phyloP scores from a whole-genome alignment of 768 basidiomycete species.

The Boletus sp. region DNA sequence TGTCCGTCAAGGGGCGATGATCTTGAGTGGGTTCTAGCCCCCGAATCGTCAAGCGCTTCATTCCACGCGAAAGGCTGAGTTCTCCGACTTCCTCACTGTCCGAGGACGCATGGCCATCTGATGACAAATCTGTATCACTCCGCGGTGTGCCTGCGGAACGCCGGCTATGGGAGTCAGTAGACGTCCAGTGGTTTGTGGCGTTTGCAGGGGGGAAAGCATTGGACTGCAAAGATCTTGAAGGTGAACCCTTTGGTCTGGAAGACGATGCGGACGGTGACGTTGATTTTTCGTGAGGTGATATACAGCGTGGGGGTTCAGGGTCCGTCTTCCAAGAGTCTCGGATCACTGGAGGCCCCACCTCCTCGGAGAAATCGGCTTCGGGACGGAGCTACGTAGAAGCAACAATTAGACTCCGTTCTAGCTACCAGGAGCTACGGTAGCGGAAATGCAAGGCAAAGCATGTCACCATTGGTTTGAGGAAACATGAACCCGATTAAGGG shows the following conservation, averaged over 20 bases:
- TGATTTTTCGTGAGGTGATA: constrained; percentile 23
- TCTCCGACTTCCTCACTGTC: constrained; percentile 39
- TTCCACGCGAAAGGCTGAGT: constrained; percentile 38
- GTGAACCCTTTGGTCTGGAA: constrained; percentile 13
- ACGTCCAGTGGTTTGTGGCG: constrained; percentile 3
- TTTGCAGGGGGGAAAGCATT: constrained; percentile 6
- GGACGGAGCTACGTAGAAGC: constrained; percentile 52
- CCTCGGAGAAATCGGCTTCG: constrained; percentile 56
- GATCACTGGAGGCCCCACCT: constrained; percentile 60
- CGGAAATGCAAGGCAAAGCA: neutral
- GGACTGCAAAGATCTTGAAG: constrained; percentile 9
- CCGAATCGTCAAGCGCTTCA: constrained; percentile 37
- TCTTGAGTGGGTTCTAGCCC: constrained; percentile 39
- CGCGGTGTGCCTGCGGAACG: constrained; percentile 24
- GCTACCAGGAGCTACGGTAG: neutral
- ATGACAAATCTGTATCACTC: constrained; percentile 30
- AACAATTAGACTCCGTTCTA: constrained; percentile 8
- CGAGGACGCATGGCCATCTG: constrained; percentile 30
- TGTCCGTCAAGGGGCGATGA: constrained; percentile 32
- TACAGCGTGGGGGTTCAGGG: constrained; percentile 11
- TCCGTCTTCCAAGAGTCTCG: constrained; percentile 63
- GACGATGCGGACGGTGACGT: constrained; percentile 18
- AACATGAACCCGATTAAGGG: neutral
- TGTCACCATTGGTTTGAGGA: neutral
- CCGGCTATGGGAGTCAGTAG: constrained; percentile 6